These are phyloP conservation scores for Dillenia turbinata DNA, from an alignment of 164 flowering plant genomes.

Conservation along the genomic window DNA sequence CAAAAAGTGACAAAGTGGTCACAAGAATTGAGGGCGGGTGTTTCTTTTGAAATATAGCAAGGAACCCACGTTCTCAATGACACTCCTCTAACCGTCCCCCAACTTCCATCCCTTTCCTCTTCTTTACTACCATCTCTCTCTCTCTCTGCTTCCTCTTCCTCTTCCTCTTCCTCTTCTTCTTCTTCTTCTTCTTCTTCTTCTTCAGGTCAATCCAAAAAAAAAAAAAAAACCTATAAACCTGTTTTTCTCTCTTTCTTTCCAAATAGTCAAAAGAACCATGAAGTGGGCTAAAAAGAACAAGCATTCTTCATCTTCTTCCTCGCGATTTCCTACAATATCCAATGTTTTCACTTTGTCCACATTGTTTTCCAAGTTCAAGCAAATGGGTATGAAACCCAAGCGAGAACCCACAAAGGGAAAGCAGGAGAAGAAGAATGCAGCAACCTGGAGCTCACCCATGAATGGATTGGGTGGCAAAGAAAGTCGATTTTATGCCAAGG, in stretches of 20 bases:
- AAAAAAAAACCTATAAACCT: not conserved
- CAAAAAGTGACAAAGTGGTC: conserved; percentile 42
- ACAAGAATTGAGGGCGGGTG: conserved; percentile 45
- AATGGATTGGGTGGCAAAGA: conserved; percentile 11
- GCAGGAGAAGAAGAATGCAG: conserved; percentile 10
- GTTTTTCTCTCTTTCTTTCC: too few species aligned
- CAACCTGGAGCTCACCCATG: conserved; percentile 4
- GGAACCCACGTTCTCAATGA: not conserved
- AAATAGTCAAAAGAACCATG: conserved; percentile 18
- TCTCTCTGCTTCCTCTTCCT: not conserved
- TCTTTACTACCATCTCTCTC: not conserved
- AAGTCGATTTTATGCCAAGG: conserved; percentile 21
- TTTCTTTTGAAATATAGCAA: conserved; percentile 36
- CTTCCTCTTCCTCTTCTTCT: not conserved
- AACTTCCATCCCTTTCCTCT: conserved; percentile 6
- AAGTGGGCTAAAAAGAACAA: conserved; percentile 55
- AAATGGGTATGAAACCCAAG: conserved; percentile 23
- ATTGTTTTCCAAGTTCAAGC: conserved; percentile 70
- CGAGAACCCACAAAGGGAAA: conserved; percentile 17
- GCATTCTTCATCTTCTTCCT: conserved; percentile 21
- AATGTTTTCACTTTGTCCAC: conserved; percentile 44
- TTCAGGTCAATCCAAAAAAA: not conserved
- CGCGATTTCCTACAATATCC: conserved; percentile 30
- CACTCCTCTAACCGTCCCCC: conserved; percentile 5
- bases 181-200: not conserved